phyloP scores from a whole-genome alignment of 2,329 filamentous ascomycete genomes.

The Coniochaeta sp. region DNA sequence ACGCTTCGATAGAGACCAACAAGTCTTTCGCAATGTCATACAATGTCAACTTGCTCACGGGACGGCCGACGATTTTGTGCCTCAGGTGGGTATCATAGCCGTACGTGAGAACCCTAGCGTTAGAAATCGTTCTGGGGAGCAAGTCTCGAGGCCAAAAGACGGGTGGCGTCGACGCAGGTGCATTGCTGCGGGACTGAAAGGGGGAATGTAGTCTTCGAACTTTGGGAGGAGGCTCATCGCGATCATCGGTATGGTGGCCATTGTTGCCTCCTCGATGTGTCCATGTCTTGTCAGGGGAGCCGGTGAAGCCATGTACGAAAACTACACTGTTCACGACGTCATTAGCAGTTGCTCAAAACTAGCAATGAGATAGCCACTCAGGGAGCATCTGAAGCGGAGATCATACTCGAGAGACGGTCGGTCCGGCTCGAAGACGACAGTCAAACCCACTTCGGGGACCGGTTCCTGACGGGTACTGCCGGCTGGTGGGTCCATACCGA shows the following conservation, averaged over 20 bases:
- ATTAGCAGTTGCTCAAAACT: no score
- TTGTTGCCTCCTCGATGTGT: neutral
- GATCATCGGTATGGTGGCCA: neutral
- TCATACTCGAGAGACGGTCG: neutral
- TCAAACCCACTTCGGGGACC: neutral
- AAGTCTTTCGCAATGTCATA: slow-evolving; percentile 25
- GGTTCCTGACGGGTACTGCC: neutral
- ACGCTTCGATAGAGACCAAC: slow-evolving; percentile 19
- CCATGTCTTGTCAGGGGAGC: neutral
- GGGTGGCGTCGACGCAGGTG: neutral
- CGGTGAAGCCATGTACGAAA: slow-evolving; percentile 1
- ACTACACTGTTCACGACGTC: neutral
- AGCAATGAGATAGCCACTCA: no score
- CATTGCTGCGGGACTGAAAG: neutral
- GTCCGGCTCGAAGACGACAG: neutral
- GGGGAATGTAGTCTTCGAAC: neutral
- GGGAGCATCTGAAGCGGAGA: neutral
- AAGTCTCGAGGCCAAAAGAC: slow-evolving; percentile 18
- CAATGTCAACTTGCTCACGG: slow-evolving; percentile 17
- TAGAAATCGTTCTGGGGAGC: slow-evolving; percentile 10
- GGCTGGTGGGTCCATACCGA: neutral
- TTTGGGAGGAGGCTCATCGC: neutral
- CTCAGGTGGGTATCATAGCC: slow-evolving; percentile 19
- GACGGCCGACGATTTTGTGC: slow-evolving; percentile 12
- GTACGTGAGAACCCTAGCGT: slow-evolving; percentile 18